Evolutionary conservation across 2,329 filamentous ascomycete genomes (phyloP), one percentile per base, ranked within the genome.

Genomic region (Penicillium sp.): DNA sequence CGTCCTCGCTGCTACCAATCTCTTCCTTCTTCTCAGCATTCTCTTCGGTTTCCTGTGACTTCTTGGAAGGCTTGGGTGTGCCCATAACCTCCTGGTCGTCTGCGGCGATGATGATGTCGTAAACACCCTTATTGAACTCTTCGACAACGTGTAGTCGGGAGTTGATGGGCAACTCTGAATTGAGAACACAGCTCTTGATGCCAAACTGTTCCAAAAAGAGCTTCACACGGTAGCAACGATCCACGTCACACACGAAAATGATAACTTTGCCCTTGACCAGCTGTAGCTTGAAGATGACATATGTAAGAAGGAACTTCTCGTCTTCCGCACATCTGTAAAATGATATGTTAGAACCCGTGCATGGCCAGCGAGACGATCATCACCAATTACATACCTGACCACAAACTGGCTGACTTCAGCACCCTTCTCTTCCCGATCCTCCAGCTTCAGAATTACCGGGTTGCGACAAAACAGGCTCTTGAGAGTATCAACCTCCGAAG

Each of bases 171-270:
- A 99, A 80, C 73, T 99, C 94, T 0, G 92, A 95, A 79, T 99
- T 99, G 43, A 99, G 81, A 30, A 97, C 91, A 77, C 92, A 96
- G 71, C 91, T 94, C 74, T 92, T 90, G 73, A 97, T 94, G 51
- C 93, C 93, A 72, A 99, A 99, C 74, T 99, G 95, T 77, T 99
- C 95, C 55, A 99, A 85, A 74, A 95, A 99, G 7, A 99, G 84
- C 78, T 97, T 97, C 26, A 99, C 80, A 38, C 95, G 87, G 78
- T 99, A 99, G 70, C 91, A 96, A 65, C 89, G 81, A 77, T 97
- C 93, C 57, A 96, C 89, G 68, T 97, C 92, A 30, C 87, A 89
- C 6, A 97, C 93, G 67, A 93, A 93, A 51, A 92, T 85, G 54
- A 92, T 90, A 60, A 90, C 90, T 76, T 98, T 98, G 65, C 95